phyloP scores from a whole-genome alignment of 495 filamentous ascomycete species.

The Glutinoglossum americanum region DNA sequence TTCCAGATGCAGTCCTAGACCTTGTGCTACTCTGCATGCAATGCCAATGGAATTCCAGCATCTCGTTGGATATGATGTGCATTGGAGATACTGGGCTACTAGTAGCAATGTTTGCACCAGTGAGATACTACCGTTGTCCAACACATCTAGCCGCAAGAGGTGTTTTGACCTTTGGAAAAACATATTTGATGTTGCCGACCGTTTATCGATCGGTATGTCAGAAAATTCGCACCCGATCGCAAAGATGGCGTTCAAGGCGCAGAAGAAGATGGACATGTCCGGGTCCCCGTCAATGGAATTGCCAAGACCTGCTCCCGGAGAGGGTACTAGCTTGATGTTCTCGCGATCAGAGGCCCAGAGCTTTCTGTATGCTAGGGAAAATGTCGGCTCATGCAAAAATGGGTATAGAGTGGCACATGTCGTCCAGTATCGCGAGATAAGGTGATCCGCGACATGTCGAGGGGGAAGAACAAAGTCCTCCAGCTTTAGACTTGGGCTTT shows the following conservation, averaged over 20 bases:
- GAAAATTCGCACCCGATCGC: slow-evolving; percentile 20
- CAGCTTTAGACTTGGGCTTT: neutral
- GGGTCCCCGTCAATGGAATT: slow-evolving; percentile 19
- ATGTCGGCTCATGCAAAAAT: slow-evolving; percentile 18
- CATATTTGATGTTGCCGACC: slow-evolving; percentile 12
- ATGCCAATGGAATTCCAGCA: slow-evolving; percentile 23
- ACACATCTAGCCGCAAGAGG: slow-evolving; percentile 16
- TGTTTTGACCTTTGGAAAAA: slow-evolving; percentile 18
- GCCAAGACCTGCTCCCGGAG: slow-evolving; percentile 15
- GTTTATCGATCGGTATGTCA: slow-evolving; percentile 12
- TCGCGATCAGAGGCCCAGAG: slow-evolving; percentile 17
- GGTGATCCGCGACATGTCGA: slow-evolving; percentile 15
- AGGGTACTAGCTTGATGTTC: slow-evolving; percentile 11
- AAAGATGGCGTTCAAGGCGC: slow-evolving; percentile 19
- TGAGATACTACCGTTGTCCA: slow-evolving; percentile 14
- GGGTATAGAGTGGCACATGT: slow-evolving; percentile 19
- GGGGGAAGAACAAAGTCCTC: slow-evolving; percentile 18
- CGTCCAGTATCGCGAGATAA: slow-evolving; percentile 18
- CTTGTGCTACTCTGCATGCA: slow-evolving; percentile 18
- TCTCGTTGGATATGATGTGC: slow-evolving; percentile 16
- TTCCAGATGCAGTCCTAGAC: slow-evolving; percentile 18
- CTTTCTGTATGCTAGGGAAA: slow-evolving; percentile 18
- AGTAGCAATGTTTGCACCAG: slow-evolving; percentile 22
- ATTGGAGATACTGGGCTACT: slow-evolving; percentile 19
- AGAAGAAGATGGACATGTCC: slow-evolving; percentile 19